These are phyloP conservation scores for Monosporascus ibericus DNA, from an alignment of 2,329 filamentous ascomycete species.

Conservation along the genomic window DNA sequence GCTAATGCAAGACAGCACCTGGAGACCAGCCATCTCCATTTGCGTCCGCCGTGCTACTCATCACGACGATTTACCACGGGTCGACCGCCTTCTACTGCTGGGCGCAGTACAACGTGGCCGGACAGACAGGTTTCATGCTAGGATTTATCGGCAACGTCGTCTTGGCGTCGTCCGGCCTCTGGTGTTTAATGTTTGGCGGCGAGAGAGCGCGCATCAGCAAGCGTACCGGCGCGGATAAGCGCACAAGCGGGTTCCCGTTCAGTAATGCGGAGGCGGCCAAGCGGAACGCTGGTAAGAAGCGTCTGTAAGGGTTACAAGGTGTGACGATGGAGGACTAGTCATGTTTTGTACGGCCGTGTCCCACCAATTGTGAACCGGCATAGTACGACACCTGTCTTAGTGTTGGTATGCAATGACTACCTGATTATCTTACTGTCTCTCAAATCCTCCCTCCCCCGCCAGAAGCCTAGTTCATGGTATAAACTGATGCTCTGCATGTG, in stretches of 20 bases:
- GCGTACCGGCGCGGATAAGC: conserved; percentile 35
- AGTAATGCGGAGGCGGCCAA: conserved; percentile 27
- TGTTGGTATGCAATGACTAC: too few relatives aligned
- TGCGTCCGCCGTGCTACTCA: conserved; percentile 58
- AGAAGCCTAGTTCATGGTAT: too few relatives aligned
- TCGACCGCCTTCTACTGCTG: conserved; percentile 62
- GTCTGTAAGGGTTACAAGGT: background rate
- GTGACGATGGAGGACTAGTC: too few relatives aligned
- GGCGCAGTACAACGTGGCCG: conserved; percentile 52
- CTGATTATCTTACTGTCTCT: too few relatives aligned
- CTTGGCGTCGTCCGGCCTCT: conserved; percentile 58
- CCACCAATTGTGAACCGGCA: too few relatives aligned
- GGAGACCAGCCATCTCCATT: conserved; percentile 48
- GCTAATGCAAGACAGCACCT: conserved; percentile 12
- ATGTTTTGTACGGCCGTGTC: too few relatives aligned
- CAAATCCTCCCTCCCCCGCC: too few relatives aligned
- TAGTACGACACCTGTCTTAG: too few relatives aligned
- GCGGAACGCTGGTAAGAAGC: conserved; percentile 19
- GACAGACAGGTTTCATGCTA: conserved; percentile 52
- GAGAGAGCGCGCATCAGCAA: conserved; percentile 29
- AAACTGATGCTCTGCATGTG: too few relatives aligned
- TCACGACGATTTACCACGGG: conserved; percentile 63
- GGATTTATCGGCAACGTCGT: conserved; percentile 51
- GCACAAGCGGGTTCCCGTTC: conserved; percentile 35
- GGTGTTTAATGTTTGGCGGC: conserved; percentile 44